A percentile compares a stretch with the other conserved stretches of the same genome.
Conservation (phyloP, 2,329 filamentous ascomycete genomes). For the Cordyceps cateniannulata region DNA sequence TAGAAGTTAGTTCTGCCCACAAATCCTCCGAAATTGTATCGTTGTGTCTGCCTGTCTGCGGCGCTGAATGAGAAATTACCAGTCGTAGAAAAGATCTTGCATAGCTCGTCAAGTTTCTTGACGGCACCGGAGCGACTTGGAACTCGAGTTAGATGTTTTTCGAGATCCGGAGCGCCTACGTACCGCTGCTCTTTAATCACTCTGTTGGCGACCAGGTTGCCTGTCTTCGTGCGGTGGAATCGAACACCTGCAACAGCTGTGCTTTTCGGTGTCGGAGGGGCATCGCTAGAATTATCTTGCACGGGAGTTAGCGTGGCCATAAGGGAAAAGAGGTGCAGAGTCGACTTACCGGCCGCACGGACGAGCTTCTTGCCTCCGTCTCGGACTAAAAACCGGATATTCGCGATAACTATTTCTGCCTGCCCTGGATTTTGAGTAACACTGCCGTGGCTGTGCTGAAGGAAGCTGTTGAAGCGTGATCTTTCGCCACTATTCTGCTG, state of each 20-base stretch:
- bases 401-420: slow-evolving; percentile 63
- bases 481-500: slow-evolving; percentile 53
- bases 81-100: slow-evolving; percentile 64
- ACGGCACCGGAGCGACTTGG: slow-evolving; percentile 44
- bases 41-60: not conserved
- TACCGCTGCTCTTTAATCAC: slow-evolving; percentile 72
- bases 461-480: slow-evolving; percentile 40
- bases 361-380: slow-evolving; percentile 79
- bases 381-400: slow-evolving; percentile 65
- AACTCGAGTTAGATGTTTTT: slow-evolving; percentile 31
- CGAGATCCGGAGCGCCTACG: slow-evolving; percentile 28
- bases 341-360: slow-evolving; percentile 57
- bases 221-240: slow-evolving; percentile 80
- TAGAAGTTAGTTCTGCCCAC: slow-evolving; percentile 35
- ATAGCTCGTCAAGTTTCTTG: slow-evolving; percentile 66
- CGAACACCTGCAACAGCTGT: slow-evolving; percentile 68
- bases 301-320: not conserved
- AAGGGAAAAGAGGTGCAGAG: not conserved
- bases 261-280: slow-evolving; percentile 67
- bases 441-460: slow-evolving; percentile 24
- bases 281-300: slow-evolving; percentile 51
- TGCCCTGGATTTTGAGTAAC: slow-evolving; percentile 26
- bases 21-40: slow-evolving; percentile 15
- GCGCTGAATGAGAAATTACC: slow-evolving; percentile 50
- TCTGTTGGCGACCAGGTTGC: slow-evolving; percentile 75